These are phyloP conservation scores for Ogataea saltuana DNA, from an alignment of 805 yeast genomes.

Conservation along the genomic window DNA sequence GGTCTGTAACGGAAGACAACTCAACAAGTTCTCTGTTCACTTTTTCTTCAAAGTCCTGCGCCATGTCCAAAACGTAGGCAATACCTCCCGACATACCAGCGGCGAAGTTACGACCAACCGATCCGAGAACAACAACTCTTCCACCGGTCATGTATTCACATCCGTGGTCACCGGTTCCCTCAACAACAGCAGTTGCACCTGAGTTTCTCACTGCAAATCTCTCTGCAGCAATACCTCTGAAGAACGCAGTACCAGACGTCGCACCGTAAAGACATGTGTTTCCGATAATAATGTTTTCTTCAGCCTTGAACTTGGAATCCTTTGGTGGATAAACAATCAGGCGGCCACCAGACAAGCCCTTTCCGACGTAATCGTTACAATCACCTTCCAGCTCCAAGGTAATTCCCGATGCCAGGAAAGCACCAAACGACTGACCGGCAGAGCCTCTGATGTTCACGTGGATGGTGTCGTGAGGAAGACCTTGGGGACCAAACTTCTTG, in stretches of 20 bases:
- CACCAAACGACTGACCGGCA: slow-evolving; percentile 99
- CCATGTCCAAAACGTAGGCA: slow-evolving; percentile 93
- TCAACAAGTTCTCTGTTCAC: slow-evolving; percentile 84
- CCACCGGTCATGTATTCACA: slow-evolving; percentile 99
- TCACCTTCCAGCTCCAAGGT: slow-evolving; percentile 96
- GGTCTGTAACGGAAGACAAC: slow-evolving; percentile 73
- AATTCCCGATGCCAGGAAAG: slow-evolving; percentile 93
- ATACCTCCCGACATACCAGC: slow-evolving; percentile 99
- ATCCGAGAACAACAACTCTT: slow-evolving; percentile 88
- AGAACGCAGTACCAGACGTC: slow-evolving; percentile 89
- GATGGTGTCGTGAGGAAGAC: slow-evolving; percentile 93
- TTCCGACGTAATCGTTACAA: slow-evolving; percentile 96
- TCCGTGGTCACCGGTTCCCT: slow-evolving; percentile 98
- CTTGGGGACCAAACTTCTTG: slow-evolving; percentile 88
- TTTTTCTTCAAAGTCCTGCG: slow-evolving; percentile 81
- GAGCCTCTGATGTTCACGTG: slow-evolving; percentile 90
- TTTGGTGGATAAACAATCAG: slow-evolving; percentile 89
- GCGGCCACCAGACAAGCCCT: slow-evolving; percentile 96
- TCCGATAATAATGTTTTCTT: slow-evolving; percentile 95
- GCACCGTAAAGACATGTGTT: slow-evolving; percentile 98
- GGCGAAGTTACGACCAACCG: slow-evolving; percentile 89
- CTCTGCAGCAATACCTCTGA: slow-evolving; percentile 97
- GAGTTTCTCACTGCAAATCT: slow-evolving; percentile 98
- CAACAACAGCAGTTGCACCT: slow-evolving; percentile 96
- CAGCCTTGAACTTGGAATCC: slow-evolving; percentile 81